These are phyloP conservation scores for Bromus sterilis DNA, from an alignment of 176 grass and related monocot species.

Conservation along the genomic window DNA sequence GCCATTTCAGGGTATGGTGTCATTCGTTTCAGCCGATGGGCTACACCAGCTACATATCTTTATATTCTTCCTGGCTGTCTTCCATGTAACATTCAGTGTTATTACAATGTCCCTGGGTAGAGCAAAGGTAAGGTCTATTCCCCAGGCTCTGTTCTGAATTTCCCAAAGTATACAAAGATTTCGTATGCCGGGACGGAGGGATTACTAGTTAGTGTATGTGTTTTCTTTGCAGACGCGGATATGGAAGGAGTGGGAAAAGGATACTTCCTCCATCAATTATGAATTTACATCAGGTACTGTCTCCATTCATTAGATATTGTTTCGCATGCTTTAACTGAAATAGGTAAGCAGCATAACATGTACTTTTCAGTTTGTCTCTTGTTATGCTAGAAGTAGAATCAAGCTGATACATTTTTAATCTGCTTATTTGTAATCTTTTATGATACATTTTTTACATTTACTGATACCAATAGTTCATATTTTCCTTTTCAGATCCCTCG, in stretches of 20 bases:
- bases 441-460: not conserved
- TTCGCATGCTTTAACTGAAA: not conserved
- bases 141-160: not conserved
- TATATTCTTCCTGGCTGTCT: conserved; percentile 85
- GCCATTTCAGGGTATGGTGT: conserved; percentile 62
- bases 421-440: conserved; percentile 1
- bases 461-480: not conserved
- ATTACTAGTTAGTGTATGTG: not conserved
- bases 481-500: conserved; percentile 52
- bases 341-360: not conserved
- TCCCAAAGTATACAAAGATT: not conserved
- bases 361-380: not conserved
- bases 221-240: conserved; percentile 50
- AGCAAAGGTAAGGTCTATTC: conserved; percentile 51
- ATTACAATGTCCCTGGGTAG: conserved; percentile 70
- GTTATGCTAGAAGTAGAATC: not conserved
- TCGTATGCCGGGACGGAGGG: not conserved
- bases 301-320: not conserved
- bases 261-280: conserved; percentile 49
- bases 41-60: conserved; percentile 86
- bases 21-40: conserved; percentile 57
- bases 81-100: conserved; percentile 71
- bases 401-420: not conserved
- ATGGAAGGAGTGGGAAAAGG: conserved; percentile 94
- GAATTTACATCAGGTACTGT: conserved; percentile 57